phyloP scores from a whole-genome alignment of 345 rosid genomes.

The Eucalyptus sp. region DNA sequence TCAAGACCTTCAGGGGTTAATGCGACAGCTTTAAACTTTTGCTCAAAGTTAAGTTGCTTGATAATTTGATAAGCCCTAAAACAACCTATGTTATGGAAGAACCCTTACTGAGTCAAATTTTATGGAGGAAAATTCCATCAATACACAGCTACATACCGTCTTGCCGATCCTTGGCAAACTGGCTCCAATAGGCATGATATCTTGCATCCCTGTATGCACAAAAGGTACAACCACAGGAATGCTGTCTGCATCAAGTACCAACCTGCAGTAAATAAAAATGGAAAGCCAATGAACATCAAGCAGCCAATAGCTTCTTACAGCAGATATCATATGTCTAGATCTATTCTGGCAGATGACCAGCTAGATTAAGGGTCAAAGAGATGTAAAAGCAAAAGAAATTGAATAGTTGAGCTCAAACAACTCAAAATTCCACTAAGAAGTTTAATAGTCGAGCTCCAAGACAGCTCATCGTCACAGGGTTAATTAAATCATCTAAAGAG shows the following conservation, averaged over 20 bases:
- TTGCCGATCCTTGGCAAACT: conserved; percentile 85
- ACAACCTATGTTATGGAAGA: not conserved
- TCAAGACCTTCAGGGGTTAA: not conserved
- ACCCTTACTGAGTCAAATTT: not conserved
- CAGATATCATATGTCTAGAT: not conserved
- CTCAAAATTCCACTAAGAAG: not conserved
- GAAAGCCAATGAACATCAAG: not conserved
- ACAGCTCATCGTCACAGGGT: not conserved
- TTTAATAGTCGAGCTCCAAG: not conserved
- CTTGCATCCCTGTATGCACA: conserved; percentile 94
- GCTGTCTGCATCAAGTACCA: conserved; percentile 77
- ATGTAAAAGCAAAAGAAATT: not conserved
- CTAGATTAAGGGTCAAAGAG: not conserved
- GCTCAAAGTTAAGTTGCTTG: too few relatives aligned
- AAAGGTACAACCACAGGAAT: conserved; percentile 84
- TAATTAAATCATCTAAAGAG: not conserved
- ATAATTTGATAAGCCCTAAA: not conserved
- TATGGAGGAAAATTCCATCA: not conserved
- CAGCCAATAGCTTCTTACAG: not conserved
- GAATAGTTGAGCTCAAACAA: not conserved
- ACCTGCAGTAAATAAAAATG: conserved; percentile 20
- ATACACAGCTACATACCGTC: conserved; percentile 28
- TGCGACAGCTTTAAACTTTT: too few relatives aligned
- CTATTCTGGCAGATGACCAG: not conserved
- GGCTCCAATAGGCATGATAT: conserved; percentile 91